A percentile compares a stretch with the other conserved stretches of the same genome.
These are phyloP conservation scores for Ceratocystis smalleyi DNA, from an alignment of 2,329 filamentous ascomycete genomes.

Conservation along the genomic window DNA sequence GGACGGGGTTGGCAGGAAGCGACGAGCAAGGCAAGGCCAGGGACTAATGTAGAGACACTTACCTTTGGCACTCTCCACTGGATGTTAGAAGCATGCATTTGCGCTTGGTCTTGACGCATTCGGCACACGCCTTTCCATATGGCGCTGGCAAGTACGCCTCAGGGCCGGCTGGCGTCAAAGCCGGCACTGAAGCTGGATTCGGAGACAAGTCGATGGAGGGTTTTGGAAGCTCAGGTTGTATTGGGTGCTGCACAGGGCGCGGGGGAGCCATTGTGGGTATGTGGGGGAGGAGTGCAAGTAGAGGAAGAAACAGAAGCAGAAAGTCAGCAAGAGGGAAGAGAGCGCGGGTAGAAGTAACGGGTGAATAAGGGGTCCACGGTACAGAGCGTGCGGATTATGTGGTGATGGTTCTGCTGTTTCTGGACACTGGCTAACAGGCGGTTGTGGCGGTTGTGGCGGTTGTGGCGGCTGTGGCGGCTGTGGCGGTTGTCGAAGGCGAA, in stretches of 20 bases:
- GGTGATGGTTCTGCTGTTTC: not conserved
- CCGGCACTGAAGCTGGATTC: not conserved
- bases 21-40: not conserved
- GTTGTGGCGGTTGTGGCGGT: not conserved
- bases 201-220: not conserved
- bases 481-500: not conserved
- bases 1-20: not conserved
- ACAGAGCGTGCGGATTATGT: not conserved
- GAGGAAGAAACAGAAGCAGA: not conserved
- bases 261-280: not conserved
- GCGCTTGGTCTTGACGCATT: slow-evolving; percentile 31
- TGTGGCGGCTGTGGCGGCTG: not conserved
- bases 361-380: not conserved
- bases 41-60: slow-evolving; percentile 3
- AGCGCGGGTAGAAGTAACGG: not conserved
- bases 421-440: not conserved
- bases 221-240: not conserved
- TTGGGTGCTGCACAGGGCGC: not conserved
- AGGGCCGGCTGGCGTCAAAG: not conserved
- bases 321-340: not conserved
- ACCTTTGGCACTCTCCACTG: slow-evolving; percentile 25
- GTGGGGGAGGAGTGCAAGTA: not conserved
- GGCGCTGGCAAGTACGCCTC: slow-evolving; percentile 22
- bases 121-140: slow-evolving; percentile 29
- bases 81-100: slow-evolving; percentile 27